Base-by-base conservation (phyloP, 371 early-diverging fungal species). In the Chytridiales sp. region DNA sequence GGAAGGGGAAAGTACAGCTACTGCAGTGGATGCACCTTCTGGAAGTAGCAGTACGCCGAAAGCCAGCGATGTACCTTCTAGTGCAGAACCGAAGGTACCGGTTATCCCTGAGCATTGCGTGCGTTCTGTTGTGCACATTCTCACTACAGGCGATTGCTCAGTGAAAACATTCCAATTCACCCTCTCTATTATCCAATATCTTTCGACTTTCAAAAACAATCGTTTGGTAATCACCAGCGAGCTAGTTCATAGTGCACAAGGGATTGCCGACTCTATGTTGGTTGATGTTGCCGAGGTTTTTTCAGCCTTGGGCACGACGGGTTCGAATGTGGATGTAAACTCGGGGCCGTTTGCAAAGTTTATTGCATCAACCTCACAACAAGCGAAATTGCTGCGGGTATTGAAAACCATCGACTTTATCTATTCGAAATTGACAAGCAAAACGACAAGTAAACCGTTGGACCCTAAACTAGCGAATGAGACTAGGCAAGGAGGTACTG, bases 151-250 rank as follows among this genome's bases (percentile, higher is more conserved):
- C 17, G 94, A 93, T 66, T 94, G 95, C 67, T 88, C 95, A 8
- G 89, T 87, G 65, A 90, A 88, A 59, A 95, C 95, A 0, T 97
- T 97, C 87, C 93, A 93, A 73, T 89, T 86, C 69, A 92, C 93
- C 0, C 74, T 96, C 15, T 80, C 86, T 32, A 88, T 92, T 17
- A 88, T 98, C 34, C 95, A 95, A 56, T 87, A 92, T 49, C 75
- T 98, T 17, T 87, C 92, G 1, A 73, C 83, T 3, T 64, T 91
- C 44, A 75, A 84, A 9, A 87, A 87, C 15, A 87, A 93, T 15
- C 78, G 84, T 30, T 80, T 84, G 3, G 79, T 88, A 1, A 88
- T 98, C 55, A 86, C 88, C 0, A 73, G 80, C 17, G 93, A 93
- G 77, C 73, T 97, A 2, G 72, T 85, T 21, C 72, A 63, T 9